Percentiles rank a stretch among this genome's conserved stretches.
Evolutionary conservation across 2,329 filamentous ascomycete species (phyloP).

Genomic region (Dryadomyces quercus-mongolicae): DNA sequence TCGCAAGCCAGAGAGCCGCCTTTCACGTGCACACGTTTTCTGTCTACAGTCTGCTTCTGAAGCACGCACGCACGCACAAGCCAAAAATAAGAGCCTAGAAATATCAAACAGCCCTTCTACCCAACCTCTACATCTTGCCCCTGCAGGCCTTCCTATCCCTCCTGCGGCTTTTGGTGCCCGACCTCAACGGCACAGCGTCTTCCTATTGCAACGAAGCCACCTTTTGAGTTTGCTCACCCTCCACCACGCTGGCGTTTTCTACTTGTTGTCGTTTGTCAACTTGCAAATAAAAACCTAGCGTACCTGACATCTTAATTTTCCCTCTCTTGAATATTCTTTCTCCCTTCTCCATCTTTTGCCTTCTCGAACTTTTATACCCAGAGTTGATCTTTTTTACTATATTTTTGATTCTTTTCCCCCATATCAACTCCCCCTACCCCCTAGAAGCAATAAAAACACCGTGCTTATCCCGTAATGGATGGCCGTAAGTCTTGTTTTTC

Average conservation of each 20-base stretch:
- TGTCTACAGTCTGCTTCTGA: background rate
- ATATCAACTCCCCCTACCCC: background rate
- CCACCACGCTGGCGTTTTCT: no score
- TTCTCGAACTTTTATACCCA: background rate
- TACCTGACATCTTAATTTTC: background rate
- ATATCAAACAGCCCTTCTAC: background rate
- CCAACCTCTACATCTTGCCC: background rate
- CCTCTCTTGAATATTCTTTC: no score
- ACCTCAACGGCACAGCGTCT: background rate
- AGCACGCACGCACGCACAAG: background rate
- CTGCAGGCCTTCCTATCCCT: background rate
- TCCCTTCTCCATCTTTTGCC: background rate
- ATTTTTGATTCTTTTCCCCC: background rate
- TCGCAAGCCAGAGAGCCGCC: no score
- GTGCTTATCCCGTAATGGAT: conserved; percentile 8
- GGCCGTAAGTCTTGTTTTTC: conserved; percentile 9
- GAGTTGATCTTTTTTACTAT: background rate
- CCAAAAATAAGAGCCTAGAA: background rate
- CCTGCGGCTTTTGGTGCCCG: background rate
- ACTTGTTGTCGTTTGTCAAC: no score
- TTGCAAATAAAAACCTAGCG: background rate
- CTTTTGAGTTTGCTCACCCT: background rate
- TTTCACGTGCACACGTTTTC: background rate
- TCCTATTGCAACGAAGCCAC: background rate
- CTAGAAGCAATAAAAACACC: background rate